phyloP scores from a whole-genome alignment of 2,329 filamentous ascomycete species.

The Leptoxyphium fumago region DNA sequence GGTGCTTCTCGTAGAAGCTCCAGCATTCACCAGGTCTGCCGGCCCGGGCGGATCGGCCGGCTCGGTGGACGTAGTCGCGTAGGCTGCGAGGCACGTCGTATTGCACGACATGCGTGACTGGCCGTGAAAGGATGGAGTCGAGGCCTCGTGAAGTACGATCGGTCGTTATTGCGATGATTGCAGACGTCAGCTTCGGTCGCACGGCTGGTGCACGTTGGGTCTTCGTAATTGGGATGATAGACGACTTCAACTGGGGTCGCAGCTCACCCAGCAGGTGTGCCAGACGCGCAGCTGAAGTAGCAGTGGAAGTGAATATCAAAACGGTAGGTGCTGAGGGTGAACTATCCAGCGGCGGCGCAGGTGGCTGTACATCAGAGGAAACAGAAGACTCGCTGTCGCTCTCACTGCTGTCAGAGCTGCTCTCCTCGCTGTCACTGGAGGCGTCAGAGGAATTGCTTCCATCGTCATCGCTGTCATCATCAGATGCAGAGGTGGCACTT shows the following conservation, averaged over 20 bases:
- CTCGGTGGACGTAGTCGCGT: slow-evolving; percentile 77
- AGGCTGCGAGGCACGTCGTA: slow-evolving; percentile 79
- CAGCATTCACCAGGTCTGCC: slow-evolving; percentile 63
- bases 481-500: slow-evolving; percentile 22
- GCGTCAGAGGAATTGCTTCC: slow-evolving; percentile 1
- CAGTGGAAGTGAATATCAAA: slow-evolving; percentile 82
- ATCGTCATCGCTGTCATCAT: slow-evolving; percentile 11
- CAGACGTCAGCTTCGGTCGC: slow-evolving; percentile 41
- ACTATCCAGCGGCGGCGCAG: slow-evolving; percentile 22
- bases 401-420: not conserved
- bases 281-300: slow-evolving; percentile 76
- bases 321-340: slow-evolving; percentile 27
- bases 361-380: not conserved
- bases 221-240: slow-evolving; percentile 18
- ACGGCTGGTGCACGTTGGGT: slow-evolving; percentile 53
- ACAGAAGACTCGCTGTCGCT: not conserved
- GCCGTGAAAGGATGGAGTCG: slow-evolving; percentile 39
- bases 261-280: slow-evolving; percentile 49
- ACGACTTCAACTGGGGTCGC: slow-evolving; percentile 14
- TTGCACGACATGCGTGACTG: slow-evolving; percentile 75
- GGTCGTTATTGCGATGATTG: slow-evolving; percentile 65
- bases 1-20: slow-evolving; percentile 69
- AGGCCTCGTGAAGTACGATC: slow-evolving; percentile 88
- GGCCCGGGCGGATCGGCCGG: slow-evolving; percentile 78
- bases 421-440: not conserved